Conservation (phyloP, 768 basidiomycete species). For the Roridomyces roridus region DNA sequence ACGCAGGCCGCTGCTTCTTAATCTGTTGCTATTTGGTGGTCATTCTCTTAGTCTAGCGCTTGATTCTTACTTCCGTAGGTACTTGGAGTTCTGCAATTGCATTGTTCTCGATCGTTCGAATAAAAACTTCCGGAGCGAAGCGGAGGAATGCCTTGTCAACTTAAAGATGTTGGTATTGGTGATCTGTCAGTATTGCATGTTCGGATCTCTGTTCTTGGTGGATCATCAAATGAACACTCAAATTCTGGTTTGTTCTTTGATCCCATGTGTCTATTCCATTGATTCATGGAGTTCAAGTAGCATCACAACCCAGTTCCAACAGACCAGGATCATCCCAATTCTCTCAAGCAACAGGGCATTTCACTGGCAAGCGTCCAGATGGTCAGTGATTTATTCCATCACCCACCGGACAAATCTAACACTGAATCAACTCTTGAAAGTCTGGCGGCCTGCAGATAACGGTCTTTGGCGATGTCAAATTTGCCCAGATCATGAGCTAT, state of each 20-base stretch:
- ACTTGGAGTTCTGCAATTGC: too few relatives aligned
- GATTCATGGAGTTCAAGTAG: not conserved
- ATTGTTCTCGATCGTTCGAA: too few relatives aligned
- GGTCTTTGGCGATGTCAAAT: not conserved
- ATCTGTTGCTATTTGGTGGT: too few relatives aligned
- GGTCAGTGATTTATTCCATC: not conserved
- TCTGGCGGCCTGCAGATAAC: not conserved
- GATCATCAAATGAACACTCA: not conserved
- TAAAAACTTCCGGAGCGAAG: too few relatives aligned
- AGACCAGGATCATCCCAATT: not conserved
- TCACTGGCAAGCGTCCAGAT: not conserved
- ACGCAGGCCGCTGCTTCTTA: too few relatives aligned
- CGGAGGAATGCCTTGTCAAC: too few relatives aligned
- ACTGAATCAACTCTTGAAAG: not conserved
- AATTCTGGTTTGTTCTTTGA: not conserved
- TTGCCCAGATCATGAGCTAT: not conserved
- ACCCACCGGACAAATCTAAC: not conserved
- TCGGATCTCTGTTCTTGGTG: not conserved
- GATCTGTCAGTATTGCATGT: constrained; percentile 5
- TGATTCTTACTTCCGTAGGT: too few relatives aligned
- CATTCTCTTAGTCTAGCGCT: too few relatives aligned
- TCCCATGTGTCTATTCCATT: not conserved
- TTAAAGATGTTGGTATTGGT: constrained; percentile 2
- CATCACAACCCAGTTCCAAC: not conserved
- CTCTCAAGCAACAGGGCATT: not conserved